These are phyloP conservation scores for Vitellaria paradoxa DNA, from an alignment of 179 eudicot genomes.

Conservation along the genomic window DNA sequence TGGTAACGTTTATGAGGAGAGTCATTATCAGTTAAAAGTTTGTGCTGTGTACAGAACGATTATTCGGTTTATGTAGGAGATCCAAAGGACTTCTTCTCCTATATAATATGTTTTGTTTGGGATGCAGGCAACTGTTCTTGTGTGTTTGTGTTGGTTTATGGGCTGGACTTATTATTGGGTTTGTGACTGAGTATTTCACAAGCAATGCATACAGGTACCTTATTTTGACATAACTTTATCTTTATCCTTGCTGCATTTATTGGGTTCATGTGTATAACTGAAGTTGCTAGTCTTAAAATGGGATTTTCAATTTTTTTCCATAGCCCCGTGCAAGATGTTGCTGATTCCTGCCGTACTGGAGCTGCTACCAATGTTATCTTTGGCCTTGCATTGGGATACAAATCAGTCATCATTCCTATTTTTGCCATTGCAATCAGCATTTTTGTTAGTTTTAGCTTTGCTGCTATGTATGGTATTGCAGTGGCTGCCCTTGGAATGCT, in stretches of 20 bases:
- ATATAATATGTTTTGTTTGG: neutral
- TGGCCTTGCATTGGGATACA: constrained; percentile 92
- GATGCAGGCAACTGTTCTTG: constrained; percentile 79
- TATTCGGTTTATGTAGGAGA: neutral
- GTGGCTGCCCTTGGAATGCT: constrained; percentile 97
- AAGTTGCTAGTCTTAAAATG: neutral
- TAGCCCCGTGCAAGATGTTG: too few relatives aligned
- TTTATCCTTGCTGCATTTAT: neutral
- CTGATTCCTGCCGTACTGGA: constrained; percentile 93
- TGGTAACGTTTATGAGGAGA: neutral
- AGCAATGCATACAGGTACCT: constrained; percentile 94
- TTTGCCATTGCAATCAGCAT: constrained; percentile 89
- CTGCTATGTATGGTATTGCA: constrained; percentile 97
- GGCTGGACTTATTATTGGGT: constrained; percentile 97
- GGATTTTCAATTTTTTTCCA: constrained; percentile 12
- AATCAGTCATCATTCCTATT: constrained; percentile 91
- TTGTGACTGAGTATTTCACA: constrained; percentile 88
- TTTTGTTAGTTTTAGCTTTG: constrained; percentile 84
- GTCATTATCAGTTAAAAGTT: neutral
- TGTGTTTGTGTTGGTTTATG: constrained; percentile 94
- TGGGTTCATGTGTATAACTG: too few relatives aligned
- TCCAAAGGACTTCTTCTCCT: neutral
- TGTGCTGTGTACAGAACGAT: neutral
- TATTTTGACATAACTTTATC: neutral
- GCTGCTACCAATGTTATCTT: constrained; percentile 96